These are phyloP conservation scores for Ruellia speciosa DNA, from an alignment of 305 asterid genomes.

Conservation along the genomic window DNA sequence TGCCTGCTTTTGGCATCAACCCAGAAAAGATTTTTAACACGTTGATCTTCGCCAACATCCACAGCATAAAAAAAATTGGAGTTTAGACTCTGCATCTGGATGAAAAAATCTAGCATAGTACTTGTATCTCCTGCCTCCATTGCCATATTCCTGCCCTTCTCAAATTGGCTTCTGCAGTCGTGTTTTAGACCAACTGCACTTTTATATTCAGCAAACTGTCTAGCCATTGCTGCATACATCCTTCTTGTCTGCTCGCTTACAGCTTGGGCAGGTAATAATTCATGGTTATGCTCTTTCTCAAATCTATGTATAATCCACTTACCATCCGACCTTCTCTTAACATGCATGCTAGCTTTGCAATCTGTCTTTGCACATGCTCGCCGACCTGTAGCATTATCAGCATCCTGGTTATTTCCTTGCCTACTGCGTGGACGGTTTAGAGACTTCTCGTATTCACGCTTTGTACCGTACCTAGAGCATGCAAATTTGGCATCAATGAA, in stretches of 20 bases:
- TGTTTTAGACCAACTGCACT: conserved; percentile 69
- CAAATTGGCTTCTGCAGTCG: conserved; percentile 60
- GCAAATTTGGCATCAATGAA: conserved; percentile 82
- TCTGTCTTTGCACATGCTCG: conserved; percentile 88
- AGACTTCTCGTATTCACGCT: conserved; percentile 82
- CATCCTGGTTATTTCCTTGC: conserved; percentile 74
- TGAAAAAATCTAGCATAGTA: conserved; percentile 53
- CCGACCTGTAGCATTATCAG: conserved; percentile 84
- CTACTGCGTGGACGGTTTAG: conserved; percentile 72
- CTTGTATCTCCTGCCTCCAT: conserved; percentile 55
- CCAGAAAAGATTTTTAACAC: conserved; percentile 68
- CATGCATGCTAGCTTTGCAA: conserved; percentile 97
- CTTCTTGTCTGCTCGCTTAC: conserved; percentile 87
- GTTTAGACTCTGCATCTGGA: conserved; percentile 66
- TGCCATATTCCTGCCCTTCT: conserved; percentile 56
- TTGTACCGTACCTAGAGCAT: conserved; percentile 69
- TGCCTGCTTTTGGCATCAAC: conserved; percentile 87
- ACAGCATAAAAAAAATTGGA: conserved; percentile 78
- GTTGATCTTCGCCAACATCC: conserved; percentile 71
- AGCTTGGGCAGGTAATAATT: conserved; percentile 90
- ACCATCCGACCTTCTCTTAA: conserved; percentile 82
- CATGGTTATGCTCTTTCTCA: conserved; percentile 93
- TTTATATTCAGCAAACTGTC: conserved; percentile 83
- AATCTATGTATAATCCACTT: conserved; percentile 90
- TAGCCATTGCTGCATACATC: conserved; percentile 92